Percentiles rank a stretch among this genome's conserved stretches.
Conservation (phyloP, 768 basidiomycete genomes). For the Fomitopsis serialis region DNA sequence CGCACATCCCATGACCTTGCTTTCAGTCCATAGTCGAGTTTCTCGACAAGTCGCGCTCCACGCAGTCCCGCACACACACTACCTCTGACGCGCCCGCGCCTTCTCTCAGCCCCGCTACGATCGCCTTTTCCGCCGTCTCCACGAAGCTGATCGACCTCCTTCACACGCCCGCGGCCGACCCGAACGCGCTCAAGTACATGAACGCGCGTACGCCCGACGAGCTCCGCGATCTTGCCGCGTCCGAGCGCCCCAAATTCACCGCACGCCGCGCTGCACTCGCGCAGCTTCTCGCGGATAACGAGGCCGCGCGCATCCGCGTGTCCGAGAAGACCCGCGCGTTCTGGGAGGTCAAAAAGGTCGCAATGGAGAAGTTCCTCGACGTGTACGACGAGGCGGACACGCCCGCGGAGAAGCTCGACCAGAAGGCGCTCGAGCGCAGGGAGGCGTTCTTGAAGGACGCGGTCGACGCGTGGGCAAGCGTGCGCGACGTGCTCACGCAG, state of each 20-base stretch:
- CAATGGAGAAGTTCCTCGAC: constrained; percentile 36
- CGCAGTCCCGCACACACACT: constrained; percentile 61
- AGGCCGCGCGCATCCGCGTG: constrained; percentile 39
- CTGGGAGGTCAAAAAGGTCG: constrained; percentile 53
- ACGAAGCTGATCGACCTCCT: constrained; percentile 47
- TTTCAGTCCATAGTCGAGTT: constrained; percentile 69
- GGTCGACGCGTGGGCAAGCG: constrained; percentile 43
- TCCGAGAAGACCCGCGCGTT: constrained; percentile 59
- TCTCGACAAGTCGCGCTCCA: constrained; percentile 76
- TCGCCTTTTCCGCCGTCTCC: constrained; percentile 50
- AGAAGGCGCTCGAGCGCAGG: constrained; percentile 34
- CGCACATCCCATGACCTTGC: background rate
- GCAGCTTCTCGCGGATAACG: constrained; percentile 42
- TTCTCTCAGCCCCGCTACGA: constrained; percentile 71
- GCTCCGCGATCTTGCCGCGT: constrained; percentile 42
- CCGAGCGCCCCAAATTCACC: constrained; percentile 35
- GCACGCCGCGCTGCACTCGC: constrained; percentile 46
- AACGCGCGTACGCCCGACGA: constrained; percentile 48
- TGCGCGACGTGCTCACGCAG: constrained; percentile 40
- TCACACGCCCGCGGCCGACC: constrained; percentile 60
- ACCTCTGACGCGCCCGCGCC: constrained; percentile 73
- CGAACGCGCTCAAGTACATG: constrained; percentile 50
- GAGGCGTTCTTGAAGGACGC: constrained; percentile 47
- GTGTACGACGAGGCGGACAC: constrained; percentile 43
- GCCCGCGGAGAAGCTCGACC: constrained; percentile 31